phyloP scores from a whole-genome alignment of 257 asterid species.

The Nicotiana tabacum region DNA sequence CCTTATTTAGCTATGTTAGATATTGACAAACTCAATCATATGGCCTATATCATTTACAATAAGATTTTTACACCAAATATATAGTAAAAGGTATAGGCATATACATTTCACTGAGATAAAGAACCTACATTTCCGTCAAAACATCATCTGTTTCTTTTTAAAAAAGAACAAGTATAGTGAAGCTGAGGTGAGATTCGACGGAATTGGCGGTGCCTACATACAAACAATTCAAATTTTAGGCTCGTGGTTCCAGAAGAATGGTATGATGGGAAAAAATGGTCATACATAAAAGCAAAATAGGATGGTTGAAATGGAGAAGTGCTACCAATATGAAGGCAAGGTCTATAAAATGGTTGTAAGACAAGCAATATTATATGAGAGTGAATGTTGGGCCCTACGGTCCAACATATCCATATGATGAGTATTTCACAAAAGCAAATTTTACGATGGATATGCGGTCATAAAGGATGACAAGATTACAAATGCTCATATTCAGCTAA shows the following conservation, averaged over 20 bases:
- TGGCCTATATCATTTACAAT: background rate
- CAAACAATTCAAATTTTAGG: background rate
- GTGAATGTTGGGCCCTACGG: too few relatives aligned
- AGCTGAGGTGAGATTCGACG: background rate
- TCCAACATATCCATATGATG: too few relatives aligned
- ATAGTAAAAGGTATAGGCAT: background rate
- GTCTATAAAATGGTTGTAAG: too few relatives aligned
- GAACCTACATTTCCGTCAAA: background rate
- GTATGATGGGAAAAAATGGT: too few relatives aligned
- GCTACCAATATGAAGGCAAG: too few relatives aligned
- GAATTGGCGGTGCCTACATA: background rate
- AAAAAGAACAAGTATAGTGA: background rate
- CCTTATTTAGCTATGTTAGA: background rate
- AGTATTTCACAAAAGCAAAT: too few relatives aligned
- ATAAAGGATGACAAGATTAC: too few relatives aligned
- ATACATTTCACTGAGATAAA: background rate
- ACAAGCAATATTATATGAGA: too few relatives aligned
- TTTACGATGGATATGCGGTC: too few relatives aligned
- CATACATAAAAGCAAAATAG: too few relatives aligned
- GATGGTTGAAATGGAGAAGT: too few relatives aligned
- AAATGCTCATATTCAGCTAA: too few relatives aligned
- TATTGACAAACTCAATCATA: background rate
- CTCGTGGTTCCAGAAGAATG: background rate
- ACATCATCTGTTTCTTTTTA: background rate
- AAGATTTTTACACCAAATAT: background rate